These are phyloP conservation scores for Chenopodium quinoa DNA, from an alignment of 148 eudicot genomes.

Conservation along the genomic window DNA sequence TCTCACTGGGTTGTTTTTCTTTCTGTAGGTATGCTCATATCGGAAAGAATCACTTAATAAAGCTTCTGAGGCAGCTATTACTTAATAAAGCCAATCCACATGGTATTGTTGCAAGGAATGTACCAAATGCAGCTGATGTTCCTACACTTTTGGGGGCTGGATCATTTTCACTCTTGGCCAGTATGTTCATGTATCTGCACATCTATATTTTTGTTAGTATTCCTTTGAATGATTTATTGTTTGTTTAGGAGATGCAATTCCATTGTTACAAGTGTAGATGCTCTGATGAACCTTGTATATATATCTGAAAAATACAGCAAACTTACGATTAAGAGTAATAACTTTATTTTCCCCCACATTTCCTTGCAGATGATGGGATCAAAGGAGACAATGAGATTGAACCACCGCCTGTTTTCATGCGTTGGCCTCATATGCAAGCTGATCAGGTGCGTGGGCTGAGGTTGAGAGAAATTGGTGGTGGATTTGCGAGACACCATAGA, in stretches of 20 bases:
- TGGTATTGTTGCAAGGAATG: conserved; percentile 43
- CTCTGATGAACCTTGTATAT: not conserved
- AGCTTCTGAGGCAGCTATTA: conserved; percentile 82
- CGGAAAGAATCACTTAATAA: conserved; percentile 82
- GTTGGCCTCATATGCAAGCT: conserved; percentile 92
- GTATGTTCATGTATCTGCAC: conserved; percentile 42
- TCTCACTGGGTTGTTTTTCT: conserved; percentile 17
- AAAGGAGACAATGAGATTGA: conserved; percentile 32
- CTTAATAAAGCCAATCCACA: conserved; percentile 42
- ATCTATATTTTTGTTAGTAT: conserved; percentile 6
- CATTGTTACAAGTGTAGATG: not conserved
- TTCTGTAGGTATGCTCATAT: conserved; percentile 71
- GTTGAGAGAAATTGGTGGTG: conserved; percentile 97
- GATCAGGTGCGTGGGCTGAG: conserved; percentile 84
- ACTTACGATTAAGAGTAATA: not conserved
- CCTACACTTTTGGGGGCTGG: conserved; percentile 94
- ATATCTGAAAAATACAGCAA: not conserved
- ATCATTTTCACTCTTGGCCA: conserved; percentile 71
- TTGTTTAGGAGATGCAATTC: not conserved
- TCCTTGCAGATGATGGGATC: conserved; percentile 52
- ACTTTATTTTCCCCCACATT: not conserved
- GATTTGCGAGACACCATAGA: conserved; percentile 89
- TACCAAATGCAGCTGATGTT: conserved; percentile 74
- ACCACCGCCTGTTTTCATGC: conserved; percentile 60
- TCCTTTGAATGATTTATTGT: not conserved